These are phyloP conservation scores for Verruconis gallopava DNA, from an alignment of 2,329 filamentous ascomycete species.

Conservation along the genomic window DNA sequence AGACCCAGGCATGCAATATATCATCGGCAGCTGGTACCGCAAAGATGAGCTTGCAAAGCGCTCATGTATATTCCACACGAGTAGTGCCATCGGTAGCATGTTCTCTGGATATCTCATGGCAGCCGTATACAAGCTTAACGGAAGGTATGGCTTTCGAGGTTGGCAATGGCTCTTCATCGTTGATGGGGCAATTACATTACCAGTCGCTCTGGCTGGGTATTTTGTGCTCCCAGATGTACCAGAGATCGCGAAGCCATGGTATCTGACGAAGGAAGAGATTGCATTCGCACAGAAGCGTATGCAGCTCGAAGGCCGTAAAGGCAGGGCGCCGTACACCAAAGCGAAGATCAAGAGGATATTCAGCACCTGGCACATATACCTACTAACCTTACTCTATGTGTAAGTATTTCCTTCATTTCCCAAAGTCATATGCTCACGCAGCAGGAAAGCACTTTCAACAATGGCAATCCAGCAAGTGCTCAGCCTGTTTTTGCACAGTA, in stretches of 20 bases:
- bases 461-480: constrained; percentile 35
- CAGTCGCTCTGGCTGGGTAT: background rate
- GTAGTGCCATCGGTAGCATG: constrained; percentile 41
- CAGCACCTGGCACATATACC: background rate
- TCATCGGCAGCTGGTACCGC: constrained; percentile 29
- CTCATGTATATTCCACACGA: constrained; percentile 41
- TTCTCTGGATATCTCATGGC: constrained; percentile 46
- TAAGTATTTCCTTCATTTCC: background rate
- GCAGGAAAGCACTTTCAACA: constrained; percentile 45
- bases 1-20: constrained; percentile 25
- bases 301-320: background rate
- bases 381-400: background rate
- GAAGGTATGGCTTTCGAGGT: constrained; percentile 35
- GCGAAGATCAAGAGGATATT: background rate
- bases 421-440: background rate
- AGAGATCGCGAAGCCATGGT: background rate
- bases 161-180: constrained; percentile 29
- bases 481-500: constrained; percentile 45
- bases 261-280: background rate
- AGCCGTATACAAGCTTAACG: constrained; percentile 40
- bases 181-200: background rate
- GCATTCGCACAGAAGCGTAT: background rate
- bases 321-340: background rate
- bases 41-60: constrained; percentile 39
- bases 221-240: background rate